Percentiles rank a stretch among this genome's conserved stretches.
Conservation (phyloP, 2,329 filamentous ascomycete species). For the Rhinocladiella mackenziei region DNA sequence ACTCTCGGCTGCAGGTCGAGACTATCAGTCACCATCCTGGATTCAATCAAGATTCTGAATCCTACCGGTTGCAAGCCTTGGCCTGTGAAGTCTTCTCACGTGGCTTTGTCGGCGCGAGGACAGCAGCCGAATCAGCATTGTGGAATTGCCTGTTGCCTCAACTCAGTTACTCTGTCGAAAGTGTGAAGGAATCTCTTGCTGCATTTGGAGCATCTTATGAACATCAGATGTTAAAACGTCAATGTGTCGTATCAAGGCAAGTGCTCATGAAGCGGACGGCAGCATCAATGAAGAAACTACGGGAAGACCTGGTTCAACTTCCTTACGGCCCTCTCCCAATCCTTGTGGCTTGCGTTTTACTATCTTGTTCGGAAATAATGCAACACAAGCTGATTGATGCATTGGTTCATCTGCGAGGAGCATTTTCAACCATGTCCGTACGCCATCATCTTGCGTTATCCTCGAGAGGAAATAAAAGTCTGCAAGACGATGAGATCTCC, state of each 20-base stretch:
- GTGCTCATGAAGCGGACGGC: background rate
- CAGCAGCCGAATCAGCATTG: constrained; percentile 1
- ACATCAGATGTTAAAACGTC: constrained; percentile 6
- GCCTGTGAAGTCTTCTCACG: constrained; percentile 4
- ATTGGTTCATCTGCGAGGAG: constrained; percentile 11
- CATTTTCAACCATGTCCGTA: constrained; percentile 3
- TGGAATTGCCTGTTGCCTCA: constrained; percentile 7
- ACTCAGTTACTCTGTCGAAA: constrained; percentile 2
- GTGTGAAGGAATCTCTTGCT: constrained; percentile 9
- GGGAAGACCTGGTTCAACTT: constrained; percentile 6
- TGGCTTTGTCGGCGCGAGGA: constrained; percentile 1
- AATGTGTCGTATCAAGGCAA: background rate
- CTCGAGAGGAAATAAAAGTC: too few species aligned
- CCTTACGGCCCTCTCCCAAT: constrained; percentile 4
- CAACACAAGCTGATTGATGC: constrained; percentile 7
- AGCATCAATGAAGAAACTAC: constrained; percentile 2
- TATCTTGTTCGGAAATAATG: constrained; percentile 11
- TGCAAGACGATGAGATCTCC: background rate
- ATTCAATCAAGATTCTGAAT: background rate
- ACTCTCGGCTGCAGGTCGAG: too few species aligned
- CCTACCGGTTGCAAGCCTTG: constrained; percentile 1
- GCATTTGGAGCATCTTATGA: constrained; percentile 17
- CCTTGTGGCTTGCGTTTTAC: constrained; percentile 6
- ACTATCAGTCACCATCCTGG: background rate
- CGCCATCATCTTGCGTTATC: too few species aligned